Evolutionary conservation across 352 stramenopile species (phyloP).

Genomic region (Phytophthora multivora): DNA sequence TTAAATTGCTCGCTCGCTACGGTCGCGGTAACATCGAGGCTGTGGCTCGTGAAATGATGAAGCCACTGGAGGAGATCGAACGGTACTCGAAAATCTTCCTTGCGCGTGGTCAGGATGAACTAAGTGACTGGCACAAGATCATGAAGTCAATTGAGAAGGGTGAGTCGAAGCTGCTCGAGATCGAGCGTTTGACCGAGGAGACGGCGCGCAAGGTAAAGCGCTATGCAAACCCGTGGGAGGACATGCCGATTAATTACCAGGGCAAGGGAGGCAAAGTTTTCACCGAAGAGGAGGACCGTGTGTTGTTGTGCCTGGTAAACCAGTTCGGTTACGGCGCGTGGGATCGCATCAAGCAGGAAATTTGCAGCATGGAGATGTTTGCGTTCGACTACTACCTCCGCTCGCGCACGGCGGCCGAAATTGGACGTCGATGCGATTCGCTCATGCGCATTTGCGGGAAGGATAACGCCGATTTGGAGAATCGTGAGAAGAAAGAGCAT

Average conservation of each 20-base stretch:
- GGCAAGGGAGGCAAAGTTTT: constrained; percentile 93
- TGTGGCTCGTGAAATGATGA: constrained; percentile 84
- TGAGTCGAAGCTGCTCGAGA: constrained; percentile 87
- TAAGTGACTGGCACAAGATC: constrained; percentile 85
- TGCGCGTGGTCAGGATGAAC: constrained; percentile 65
- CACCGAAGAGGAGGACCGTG: constrained; percentile 98
- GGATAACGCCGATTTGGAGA: constrained; percentile 88
- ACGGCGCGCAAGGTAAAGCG: constrained; percentile 76
- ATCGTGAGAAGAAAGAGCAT: constrained; percentile 79
- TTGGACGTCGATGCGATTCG: constrained; percentile 95
- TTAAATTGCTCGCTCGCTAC: constrained; percentile 84
- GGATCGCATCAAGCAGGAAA: constrained; percentile 97
- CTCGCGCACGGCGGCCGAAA: constrained; percentile 94
- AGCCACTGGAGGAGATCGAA: constrained; percentile 76
- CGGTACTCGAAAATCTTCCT: constrained; percentile 75
- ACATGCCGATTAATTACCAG: constrained; percentile 90
- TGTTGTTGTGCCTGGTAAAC: constrained; percentile 97
- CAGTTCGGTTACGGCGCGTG: constrained; percentile 97
- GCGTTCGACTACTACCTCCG: constrained; percentile 99
- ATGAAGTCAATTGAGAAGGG: constrained; percentile 90
- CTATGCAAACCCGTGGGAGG: constrained; percentile 85
- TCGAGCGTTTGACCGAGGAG: constrained; percentile 80
- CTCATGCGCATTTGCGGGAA: constrained; percentile 96
- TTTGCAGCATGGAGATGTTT: constrained; percentile 92
- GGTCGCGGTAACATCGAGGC: constrained; percentile 76